These are phyloP conservation scores for Avena eriantha DNA, from an alignment of 176 grass and related monocot genomes.

Conservation along the genomic window DNA sequence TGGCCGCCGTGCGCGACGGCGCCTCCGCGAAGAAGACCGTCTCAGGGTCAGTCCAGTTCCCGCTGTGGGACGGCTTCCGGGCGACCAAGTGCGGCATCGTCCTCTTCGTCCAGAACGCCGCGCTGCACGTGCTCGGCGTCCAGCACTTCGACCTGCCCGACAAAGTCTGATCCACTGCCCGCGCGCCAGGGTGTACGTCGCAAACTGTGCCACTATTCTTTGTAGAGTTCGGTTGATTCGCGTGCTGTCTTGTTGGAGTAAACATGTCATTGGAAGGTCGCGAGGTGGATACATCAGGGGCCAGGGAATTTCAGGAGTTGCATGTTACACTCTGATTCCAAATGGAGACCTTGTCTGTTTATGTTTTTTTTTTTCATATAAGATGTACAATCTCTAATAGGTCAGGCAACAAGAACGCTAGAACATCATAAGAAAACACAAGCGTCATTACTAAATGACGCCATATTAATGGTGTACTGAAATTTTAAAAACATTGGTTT, in stretches of 20 bases:
- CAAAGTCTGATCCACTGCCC: conserved; percentile 40
- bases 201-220: conserved; percentile 13
- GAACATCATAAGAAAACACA: no score
- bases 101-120: conserved; percentile 82
- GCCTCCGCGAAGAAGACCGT: conserved; percentile 68
- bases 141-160: conserved; percentile 81
- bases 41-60: conserved; percentile 68
- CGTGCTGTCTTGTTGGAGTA: not conserved
- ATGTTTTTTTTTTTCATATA: no score
- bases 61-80: conserved; percentile 83
- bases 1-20: conserved; percentile 61
- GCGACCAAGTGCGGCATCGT: conserved; percentile 72
- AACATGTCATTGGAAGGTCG: no score
- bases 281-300: no score
- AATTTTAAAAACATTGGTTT: no score
- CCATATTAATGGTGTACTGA: no score
- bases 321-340: no score
- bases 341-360: no score
- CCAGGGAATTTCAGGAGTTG: no score
- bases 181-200: not conserved
- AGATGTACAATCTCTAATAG: no score
- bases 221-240: conserved; percentile 20
- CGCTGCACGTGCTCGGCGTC: conserved; percentile 76
- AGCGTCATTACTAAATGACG: no score
- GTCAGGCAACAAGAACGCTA: no score